Evolutionary conservation across 208 protist genomes (phyloP).

Genomic region (Acanthamoeba healyi): DNA sequence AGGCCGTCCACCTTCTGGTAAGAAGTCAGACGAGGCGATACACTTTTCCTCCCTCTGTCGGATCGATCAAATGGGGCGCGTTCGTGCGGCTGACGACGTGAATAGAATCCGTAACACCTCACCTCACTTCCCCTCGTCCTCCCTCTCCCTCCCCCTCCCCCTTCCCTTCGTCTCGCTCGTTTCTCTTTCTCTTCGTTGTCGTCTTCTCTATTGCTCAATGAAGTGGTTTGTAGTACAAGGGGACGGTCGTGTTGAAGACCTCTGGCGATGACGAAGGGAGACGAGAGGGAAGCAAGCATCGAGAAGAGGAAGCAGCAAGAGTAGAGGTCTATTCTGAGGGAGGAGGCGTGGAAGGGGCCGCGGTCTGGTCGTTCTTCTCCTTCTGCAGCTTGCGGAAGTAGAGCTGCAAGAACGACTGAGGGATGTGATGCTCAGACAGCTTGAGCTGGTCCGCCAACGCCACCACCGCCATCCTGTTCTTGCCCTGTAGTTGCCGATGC

Average conservation of each 20-base stretch:
- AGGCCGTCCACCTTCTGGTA: conserved; percentile 63
- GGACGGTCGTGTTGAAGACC: no score
- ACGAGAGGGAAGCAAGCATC: no score
- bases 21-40: conserved; percentile 18
- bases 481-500: not conserved
- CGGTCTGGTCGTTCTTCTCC: conserved; percentile 42
- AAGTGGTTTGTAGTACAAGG: no score
- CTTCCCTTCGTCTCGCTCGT: not conserved
- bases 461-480: conserved; percentile 74
- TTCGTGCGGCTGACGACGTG: conserved; percentile 48
- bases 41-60: not conserved
- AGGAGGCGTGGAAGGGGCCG: not conserved
- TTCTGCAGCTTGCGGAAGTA: conserved; percentile 83
- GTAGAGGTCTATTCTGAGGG: not conserved
- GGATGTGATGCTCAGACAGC: conserved; percentile 79
- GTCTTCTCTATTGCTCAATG: no score
- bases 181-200: no score
- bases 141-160: not conserved
- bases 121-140: not conserved
- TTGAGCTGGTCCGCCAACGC: conserved; percentile 74
- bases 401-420: conserved; percentile 80
- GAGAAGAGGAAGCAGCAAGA: no score
- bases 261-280: no score
- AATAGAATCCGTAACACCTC: not conserved
- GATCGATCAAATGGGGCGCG: conserved; percentile 15